These are phyloP conservation scores for Trametes gibbosa DNA, from an alignment of 768 basidiomycete species.

Conservation along the genomic window DNA sequence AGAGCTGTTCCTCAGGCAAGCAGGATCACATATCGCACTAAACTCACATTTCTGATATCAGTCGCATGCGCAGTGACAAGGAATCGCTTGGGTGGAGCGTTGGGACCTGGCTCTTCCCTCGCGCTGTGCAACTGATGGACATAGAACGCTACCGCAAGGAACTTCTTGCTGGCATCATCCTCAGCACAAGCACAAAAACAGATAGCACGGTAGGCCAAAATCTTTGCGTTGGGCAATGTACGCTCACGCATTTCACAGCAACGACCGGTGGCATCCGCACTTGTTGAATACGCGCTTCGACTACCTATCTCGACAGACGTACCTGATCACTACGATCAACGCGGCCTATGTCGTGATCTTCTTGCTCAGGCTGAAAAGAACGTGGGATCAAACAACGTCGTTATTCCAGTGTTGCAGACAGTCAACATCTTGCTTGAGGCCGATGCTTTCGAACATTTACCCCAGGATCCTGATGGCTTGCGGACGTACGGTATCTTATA, in stretches of 20 bases:
- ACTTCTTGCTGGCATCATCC: slow-evolving; percentile 68
- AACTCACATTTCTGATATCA: background rate
- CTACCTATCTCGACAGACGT: slow-evolving; percentile 42
- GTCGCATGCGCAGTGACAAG: slow-evolving; percentile 29
- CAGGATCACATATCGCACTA: background rate
- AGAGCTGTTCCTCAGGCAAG: slow-evolving; percentile 54
- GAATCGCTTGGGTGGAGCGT: slow-evolving; percentile 61
- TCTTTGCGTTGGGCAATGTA: background rate
- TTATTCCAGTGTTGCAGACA: slow-evolving; percentile 81
- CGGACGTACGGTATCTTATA: slow-evolving; percentile 43
- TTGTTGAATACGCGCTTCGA: slow-evolving; percentile 54
- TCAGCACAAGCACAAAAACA: slow-evolving; percentile 82
- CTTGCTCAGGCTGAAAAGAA: slow-evolving; percentile 51
- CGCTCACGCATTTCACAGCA: slow-evolving; percentile 43
- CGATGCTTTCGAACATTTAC: slow-evolving; percentile 52
- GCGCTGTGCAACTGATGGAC: slow-evolving; percentile 61
- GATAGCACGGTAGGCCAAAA: slow-evolving; percentile 69
- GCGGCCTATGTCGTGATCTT: slow-evolving; percentile 57
- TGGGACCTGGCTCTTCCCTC: slow-evolving; percentile 72
- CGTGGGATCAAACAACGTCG: slow-evolving; percentile 60
- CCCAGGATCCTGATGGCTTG: slow-evolving; percentile 44
- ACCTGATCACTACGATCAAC: slow-evolving; percentile 43
- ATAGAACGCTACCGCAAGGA: slow-evolving; percentile 58
- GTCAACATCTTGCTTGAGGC: slow-evolving; percentile 72
- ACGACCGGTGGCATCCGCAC: slow-evolving; percentile 59